Evolutionary conservation across 495 filamentous ascomycete genomes (phyloP).

Genomic region (Letharia lupina): DNA sequence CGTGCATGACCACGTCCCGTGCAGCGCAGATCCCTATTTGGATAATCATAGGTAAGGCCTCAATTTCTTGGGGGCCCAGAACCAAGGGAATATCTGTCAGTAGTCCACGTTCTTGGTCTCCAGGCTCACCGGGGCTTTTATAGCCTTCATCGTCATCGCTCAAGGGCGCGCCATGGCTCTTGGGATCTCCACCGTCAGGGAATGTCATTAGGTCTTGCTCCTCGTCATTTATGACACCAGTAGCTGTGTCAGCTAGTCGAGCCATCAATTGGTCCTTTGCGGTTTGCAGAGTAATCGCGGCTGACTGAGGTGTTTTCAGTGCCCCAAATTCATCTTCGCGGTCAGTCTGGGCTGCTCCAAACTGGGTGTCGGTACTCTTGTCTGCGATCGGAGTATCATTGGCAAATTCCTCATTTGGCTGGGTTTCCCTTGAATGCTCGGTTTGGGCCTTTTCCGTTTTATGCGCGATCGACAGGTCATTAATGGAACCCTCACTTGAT

Average conservation of each 20-base stretch:
- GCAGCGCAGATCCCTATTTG: conserved; percentile 79
- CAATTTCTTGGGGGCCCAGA: conserved; percentile 84
- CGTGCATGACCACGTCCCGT: conserved; percentile 31
- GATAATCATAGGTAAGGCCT: conserved; percentile 89
- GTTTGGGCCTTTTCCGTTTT: neutral
- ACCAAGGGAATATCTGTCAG: conserved; percentile 92
- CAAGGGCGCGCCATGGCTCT: conserved; percentile 39
- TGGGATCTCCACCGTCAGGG: conserved; percentile 46
- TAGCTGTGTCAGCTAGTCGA: conserved; percentile 43
- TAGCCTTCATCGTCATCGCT: conserved; percentile 78
- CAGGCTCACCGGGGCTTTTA: conserved; percentile 55
- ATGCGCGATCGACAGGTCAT: neutral
- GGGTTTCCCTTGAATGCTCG: neutral
- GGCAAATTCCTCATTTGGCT: neutral
- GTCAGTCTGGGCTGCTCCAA: conserved; percentile 16
- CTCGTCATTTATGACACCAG: conserved; percentile 36
- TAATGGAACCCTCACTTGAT: neutral
- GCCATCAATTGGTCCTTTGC: conserved; percentile 54
- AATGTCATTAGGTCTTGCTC: conserved; percentile 40
- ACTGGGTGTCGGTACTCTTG: conserved; percentile 8
- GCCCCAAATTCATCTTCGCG: conserved; percentile 41
- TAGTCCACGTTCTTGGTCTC: conserved; percentile 76
- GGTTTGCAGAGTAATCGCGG: conserved; percentile 45
- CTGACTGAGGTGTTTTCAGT: conserved; percentile 46
- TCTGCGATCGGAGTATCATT: neutral